Evolutionary conservation across 108 stramenopile genomes (phyloP), one percentile per base, ranked within the genome.

Genomic region (Aureococcus anophagefferens): DNA sequence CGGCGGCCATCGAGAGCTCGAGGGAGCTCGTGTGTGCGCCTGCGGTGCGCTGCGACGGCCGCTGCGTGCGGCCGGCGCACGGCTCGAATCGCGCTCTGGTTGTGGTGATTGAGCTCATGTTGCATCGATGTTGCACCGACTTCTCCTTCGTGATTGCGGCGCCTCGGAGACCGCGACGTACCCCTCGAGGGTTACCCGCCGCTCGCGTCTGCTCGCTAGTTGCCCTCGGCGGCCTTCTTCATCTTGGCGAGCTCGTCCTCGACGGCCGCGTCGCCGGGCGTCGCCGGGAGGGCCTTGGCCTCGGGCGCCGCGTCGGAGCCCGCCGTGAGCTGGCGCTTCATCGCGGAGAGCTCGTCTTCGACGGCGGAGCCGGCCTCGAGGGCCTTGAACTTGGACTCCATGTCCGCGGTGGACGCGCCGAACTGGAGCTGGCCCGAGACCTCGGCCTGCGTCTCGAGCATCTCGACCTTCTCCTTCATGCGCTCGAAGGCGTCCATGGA

Each of bases 401-500:
- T 35, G 68, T 16, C 25, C 51, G 36, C 15, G 36, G 72, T 73
- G 64, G 68, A 74, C 51, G 63, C 73, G 25, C 79, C 72, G 14
- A 81, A 77, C 35, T 87, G 87, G 89, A 94, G 90, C 80, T 96
- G 91, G 35, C 92, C 93, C n/a, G 87, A 81, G 62, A 95, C 90
- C 77, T 95, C 94, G 3, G 96, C 96, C 18, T 85, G 76, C 32
- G 91, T 92, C 84, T 97, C 96, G 37, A 97, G 76, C 28, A 81
- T 85, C 71, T 94, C 96, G 3, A 97, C 96, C 83, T 97, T 97
- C 76, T 95, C 90, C 80, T 94, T 92, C 96, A 97, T 97, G 30
- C 94, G 80, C 30, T 80, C 84, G 74, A 95, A 97, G 59, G 94
- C 94, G 83, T 95, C 96, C 91, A 95, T 91, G 70, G 83, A 83